A percentile compares a stretch with the other conserved stretches of the same genome.
These are phyloP conservation scores for Colletotrichum nymphaeae DNA, from an alignment of 2,329 filamentous ascomycete genomes.

Conservation along the genomic window DNA sequence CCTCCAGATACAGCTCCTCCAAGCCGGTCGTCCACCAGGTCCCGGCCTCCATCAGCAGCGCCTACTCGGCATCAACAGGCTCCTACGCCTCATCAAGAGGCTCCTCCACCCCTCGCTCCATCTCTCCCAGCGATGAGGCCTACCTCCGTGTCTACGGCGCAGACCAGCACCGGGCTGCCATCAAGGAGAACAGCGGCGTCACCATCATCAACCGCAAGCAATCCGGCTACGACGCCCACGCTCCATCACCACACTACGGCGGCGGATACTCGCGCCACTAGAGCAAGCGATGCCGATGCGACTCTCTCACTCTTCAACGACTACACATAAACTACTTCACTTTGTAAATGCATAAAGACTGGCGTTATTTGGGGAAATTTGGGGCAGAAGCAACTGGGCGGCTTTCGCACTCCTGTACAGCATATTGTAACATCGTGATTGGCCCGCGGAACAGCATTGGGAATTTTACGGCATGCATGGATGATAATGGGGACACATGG, in stretches of 20 bases:
- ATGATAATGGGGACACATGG: not conserved
- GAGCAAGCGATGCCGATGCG: not conserved
- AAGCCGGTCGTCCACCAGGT: slow-evolving; percentile 48
- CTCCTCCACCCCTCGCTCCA: slow-evolving; percentile 25
- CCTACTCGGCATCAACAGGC: slow-evolving; percentile 41
- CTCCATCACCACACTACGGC: slow-evolving; percentile 43
- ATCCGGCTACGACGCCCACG: slow-evolving; percentile 43
- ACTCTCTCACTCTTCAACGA: not conserved
- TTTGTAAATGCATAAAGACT: slow-evolving; percentile 1
- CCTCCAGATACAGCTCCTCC: slow-evolving; percentile 39
- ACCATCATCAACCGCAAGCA: slow-evolving; percentile 48
- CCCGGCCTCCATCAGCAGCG: slow-evolving; percentile 43
- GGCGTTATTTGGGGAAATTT: not conserved
- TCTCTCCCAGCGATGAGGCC: slow-evolving; percentile 23
- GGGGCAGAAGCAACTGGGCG: not conserved
- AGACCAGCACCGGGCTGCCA: slow-evolving; percentile 40
- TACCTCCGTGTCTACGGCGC: slow-evolving; percentile 47
- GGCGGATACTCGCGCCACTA: slow-evolving; percentile 37
- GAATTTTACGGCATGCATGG: not conserved
- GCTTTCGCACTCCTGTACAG: slow-evolving; percentile 1
- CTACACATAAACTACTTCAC: not conserved
- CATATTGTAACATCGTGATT: slow-evolving; percentile 15
- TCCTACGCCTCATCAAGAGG: slow-evolving; percentile 30
- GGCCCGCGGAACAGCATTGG: not conserved
- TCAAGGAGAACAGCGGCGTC: slow-evolving; percentile 43